A percentile compares a stretch with the other conserved stretches of the same genome.
phyloP scores from a whole-genome alignment of 441 rosid genomes.

The Pelargonium australe region DNA sequence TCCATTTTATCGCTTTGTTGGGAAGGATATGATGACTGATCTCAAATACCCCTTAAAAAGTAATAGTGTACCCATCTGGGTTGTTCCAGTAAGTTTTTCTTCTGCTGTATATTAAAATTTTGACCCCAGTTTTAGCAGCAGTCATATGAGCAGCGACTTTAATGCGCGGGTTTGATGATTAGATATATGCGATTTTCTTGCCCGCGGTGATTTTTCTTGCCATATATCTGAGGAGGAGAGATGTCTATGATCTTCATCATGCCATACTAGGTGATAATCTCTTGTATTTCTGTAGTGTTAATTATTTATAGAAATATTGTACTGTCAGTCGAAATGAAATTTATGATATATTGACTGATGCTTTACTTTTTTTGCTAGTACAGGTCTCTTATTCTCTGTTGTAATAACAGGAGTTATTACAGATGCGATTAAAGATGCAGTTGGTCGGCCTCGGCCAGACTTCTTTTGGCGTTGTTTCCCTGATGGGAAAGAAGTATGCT shows the following conservation, averaged over 20 bases:
- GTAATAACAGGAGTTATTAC: conserved; percentile 69
- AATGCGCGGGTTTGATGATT: conserved; percentile 11
- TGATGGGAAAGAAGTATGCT: conserved; percentile 74
- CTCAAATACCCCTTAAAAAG: conserved; percentile 67
- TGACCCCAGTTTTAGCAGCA: not conserved
- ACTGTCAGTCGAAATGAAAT: not conserved
- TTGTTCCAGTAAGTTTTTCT: conserved; percentile 57
- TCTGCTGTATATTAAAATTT: not conserved
- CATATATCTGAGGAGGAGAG: conserved; percentile 56
- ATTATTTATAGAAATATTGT: not conserved
- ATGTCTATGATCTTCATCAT: conserved; percentile 86
- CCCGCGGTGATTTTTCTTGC: conserved; percentile 54
- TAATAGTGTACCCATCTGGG: conserved; percentile 75
- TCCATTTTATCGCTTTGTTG: conserved; percentile 86
- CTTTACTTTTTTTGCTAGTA: conserved; percentile 14
- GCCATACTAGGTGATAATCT: conserved; percentile 48
- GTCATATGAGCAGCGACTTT: not conserved
- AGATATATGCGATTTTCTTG: conserved; percentile 58
- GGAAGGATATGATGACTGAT: conserved; percentile 90
- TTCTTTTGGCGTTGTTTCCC: conserved; percentile 97
- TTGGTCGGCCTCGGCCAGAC: conserved; percentile 89
- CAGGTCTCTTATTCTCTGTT: conserved; percentile 70
- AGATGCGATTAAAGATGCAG: conserved; percentile 71
- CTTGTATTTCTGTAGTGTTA: not conserved
- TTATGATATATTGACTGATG: conserved; percentile 6